Conservation (phyloP, 441 rosid genomes). For the Gossypium davidsonii region DNA sequence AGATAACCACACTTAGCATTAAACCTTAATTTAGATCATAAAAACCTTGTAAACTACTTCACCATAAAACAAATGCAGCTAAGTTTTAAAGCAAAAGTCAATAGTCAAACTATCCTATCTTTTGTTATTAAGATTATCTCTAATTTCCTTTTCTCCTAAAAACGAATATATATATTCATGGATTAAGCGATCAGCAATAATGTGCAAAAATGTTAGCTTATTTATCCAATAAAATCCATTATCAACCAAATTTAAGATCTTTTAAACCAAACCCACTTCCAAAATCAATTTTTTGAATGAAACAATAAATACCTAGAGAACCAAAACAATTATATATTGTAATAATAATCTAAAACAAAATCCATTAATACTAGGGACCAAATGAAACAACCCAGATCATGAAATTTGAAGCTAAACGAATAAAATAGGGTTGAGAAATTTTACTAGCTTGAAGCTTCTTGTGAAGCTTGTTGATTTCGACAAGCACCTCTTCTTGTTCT, state of each 20-base stretch:
- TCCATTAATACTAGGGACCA: slow-evolving; percentile 12
- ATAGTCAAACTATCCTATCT: neutral
- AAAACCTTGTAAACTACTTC: neutral
- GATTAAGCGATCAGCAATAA: neutral
- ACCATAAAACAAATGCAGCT: neutral
- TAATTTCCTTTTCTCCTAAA: neutral
- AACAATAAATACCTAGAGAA: neutral
- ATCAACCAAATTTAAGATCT: slow-evolving; percentile 5
- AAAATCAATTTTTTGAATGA: neutral
- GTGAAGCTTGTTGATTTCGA: slow-evolving; percentile 88
- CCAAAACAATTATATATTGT: neutral
- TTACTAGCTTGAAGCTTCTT: slow-evolving; percentile 73
- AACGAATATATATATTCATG: neutral
- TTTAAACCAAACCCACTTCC: slow-evolving; percentile 1
- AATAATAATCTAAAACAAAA: slow-evolving; percentile 11
- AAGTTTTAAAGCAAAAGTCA: slow-evolving; percentile 1
- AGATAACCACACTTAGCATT: neutral
- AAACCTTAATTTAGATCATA: neutral
- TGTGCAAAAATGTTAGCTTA: neutral
- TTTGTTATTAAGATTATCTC: neutral
- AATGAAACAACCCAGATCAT: neutral
- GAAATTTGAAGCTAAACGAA: neutral
- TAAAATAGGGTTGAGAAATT: slow-evolving; percentile 6
- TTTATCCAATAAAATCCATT: neutral
- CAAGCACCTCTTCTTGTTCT: slow-evolving; percentile 60